Percentiles rank a stretch among this genome's conserved stretches.
These are phyloP conservation scores for Escallonia rubra DNA, from an alignment of 129 eudicot genomes.

Conservation along the genomic window DNA sequence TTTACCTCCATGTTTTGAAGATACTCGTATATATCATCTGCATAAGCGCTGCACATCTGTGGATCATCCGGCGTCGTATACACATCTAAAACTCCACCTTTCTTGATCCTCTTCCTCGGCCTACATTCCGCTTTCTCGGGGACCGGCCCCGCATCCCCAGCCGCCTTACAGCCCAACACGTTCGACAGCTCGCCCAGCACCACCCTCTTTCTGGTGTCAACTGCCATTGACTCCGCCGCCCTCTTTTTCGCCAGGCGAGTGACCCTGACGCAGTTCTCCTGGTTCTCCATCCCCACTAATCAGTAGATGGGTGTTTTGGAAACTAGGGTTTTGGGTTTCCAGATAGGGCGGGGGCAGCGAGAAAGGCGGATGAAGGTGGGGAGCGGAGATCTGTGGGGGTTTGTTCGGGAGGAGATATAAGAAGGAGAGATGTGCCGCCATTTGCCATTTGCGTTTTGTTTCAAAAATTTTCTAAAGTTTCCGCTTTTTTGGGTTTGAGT, in stretches of 20 bases:
- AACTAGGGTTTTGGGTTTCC: not conserved
- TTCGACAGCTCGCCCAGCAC: slow-evolving; percentile 70
- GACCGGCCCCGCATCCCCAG: not conserved
- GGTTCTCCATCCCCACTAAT: slow-evolving; percentile 39
- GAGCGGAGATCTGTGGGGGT: not conserved
- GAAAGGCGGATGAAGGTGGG: slow-evolving; percentile 1
- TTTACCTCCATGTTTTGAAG: slow-evolving; percentile 74
- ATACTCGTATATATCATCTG: slow-evolving; percentile 57
- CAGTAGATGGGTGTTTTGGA: not conserved
- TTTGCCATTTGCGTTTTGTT: slow-evolving; percentile 13
- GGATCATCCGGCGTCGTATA: slow-evolving; percentile 36
- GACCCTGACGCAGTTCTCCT: slow-evolving; percentile 54
- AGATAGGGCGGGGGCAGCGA: not conserved
- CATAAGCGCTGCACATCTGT: slow-evolving; percentile 71
- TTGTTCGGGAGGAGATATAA: not conserved
- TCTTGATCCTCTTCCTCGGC: slow-evolving; percentile 26
- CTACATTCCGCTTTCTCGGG: slow-evolving; percentile 14
- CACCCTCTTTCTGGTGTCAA: slow-evolving; percentile 54
- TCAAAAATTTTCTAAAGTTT: not conserved
- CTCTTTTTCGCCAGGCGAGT: slow-evolving; percentile 65
- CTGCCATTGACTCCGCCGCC: slow-evolving; percentile 37
- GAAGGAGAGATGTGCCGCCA: slow-evolving; percentile 20
- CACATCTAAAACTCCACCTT: slow-evolving; percentile 15
- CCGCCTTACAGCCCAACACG: not conserved
- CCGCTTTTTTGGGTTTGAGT: no score